Conservation (phyloP, 352 stramenopile species). For the Globisporangium irregulare region DNA sequence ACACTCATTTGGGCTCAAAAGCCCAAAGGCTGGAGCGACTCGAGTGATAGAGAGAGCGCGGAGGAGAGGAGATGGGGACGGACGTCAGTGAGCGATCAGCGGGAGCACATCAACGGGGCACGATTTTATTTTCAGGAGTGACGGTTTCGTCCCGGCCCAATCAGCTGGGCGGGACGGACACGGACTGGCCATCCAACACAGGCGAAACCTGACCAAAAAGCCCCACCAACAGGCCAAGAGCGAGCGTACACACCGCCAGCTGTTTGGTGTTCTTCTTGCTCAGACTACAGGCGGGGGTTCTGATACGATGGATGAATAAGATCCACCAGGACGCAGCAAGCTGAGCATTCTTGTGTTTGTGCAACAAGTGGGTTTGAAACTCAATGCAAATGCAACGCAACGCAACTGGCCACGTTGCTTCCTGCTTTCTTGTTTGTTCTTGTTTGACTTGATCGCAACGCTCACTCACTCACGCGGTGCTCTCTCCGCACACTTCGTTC, state of each 20-base stretch:
- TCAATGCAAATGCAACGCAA: neutral
- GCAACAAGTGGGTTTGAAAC: too few species aligned
- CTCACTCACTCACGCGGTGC: neutral
- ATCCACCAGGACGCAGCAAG: neutral
- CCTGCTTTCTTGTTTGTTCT: neutral
- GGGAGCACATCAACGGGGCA: neutral
- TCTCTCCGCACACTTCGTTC: neutral
- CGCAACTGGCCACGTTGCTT: neutral
- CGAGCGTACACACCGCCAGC: neutral
- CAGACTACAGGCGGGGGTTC: neutral
- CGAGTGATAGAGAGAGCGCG: neutral
- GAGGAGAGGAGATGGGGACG: neutral
- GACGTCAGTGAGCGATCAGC: neutral
- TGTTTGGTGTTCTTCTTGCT: neutral
- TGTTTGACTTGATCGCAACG: neutral
- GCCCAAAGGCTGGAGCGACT: too few species aligned
- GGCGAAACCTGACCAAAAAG: neutral
- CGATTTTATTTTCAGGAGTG: neutral
- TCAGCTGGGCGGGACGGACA: neutral
- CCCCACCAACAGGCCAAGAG: neutral
- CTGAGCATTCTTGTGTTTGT: neutral
- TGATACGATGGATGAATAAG: neutral
- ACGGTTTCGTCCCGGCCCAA: neutral
- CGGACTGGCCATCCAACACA: neutral
- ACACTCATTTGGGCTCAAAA: neutral